Evolutionary conservation across 2,329 filamentous ascomycete genomes (phyloP).

Genomic region (Pseudofabraea citricarpa): DNA sequence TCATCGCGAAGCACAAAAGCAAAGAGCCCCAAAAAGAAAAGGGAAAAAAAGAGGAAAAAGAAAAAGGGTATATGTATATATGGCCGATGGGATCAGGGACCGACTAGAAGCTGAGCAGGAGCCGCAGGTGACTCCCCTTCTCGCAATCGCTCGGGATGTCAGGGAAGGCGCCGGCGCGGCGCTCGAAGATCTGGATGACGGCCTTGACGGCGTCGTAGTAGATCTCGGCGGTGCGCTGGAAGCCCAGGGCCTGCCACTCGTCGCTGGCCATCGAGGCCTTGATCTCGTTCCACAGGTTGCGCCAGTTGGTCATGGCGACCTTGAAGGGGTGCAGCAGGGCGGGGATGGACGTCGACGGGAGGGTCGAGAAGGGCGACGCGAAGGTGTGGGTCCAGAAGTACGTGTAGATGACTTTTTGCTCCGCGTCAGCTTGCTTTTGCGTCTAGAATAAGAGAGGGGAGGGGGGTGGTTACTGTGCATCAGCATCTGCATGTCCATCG

Average conservation of each 20-base stretch:
- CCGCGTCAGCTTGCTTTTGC: slow-evolving; percentile 1
- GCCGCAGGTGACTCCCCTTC: slow-evolving; percentile 24
- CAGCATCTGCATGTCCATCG: slow-evolving; percentile 27
- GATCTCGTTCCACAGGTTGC: slow-evolving; percentile 24
- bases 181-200: slow-evolving; percentile 20
- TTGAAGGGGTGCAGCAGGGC: slow-evolving; percentile 19
- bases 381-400: slow-evolving; percentile 24
- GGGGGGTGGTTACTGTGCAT: slow-evolving; percentile 22
- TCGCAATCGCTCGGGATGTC: slow-evolving; percentile 24
- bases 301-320: slow-evolving; percentile 24
- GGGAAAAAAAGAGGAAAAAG: no score
- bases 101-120: slow-evolving; percentile 18
- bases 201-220: slow-evolving; percentile 21
- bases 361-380: slow-evolving; percentile 16
- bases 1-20: no score
- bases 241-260: slow-evolving; percentile 23
- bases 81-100: no score
- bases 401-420: slow-evolving; percentile 22
- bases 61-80: no score
- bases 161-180: slow-evolving; percentile 16
- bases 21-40: no score
- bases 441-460: background rate
- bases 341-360: slow-evolving; percentile 13
- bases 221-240: slow-evolving; percentile 24
- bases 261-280: slow-evolving; percentile 7